These are phyloP conservation scores for Immersiella caudata DNA, from an alignment of 495 filamentous ascomycete genomes.

Conservation along the genomic window DNA sequence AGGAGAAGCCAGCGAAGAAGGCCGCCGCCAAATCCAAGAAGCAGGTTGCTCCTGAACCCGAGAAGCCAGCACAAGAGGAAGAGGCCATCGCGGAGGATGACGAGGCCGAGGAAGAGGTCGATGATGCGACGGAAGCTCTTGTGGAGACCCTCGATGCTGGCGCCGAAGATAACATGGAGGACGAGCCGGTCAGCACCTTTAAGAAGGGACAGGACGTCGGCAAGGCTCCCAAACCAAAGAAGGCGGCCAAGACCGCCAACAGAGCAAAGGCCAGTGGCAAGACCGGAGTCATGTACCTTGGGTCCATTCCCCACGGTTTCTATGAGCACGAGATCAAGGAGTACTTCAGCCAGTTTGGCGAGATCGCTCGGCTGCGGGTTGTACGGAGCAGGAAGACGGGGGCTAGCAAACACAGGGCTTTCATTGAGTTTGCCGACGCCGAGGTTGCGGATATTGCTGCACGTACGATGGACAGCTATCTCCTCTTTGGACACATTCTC, in stretches of 20 bases:
- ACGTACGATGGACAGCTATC: constrained; percentile 96
- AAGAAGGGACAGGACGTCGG: constrained; percentile 57
- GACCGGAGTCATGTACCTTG: constrained; percentile 84
- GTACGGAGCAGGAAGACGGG: constrained; percentile 91
- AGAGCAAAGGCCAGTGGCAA: constrained; percentile 44
- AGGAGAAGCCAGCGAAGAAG: constrained; percentile 30
- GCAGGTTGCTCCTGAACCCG: constrained; percentile 31
- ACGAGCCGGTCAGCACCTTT: constrained; percentile 50
- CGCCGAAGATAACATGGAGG: constrained; percentile 59
- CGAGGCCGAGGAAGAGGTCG: constrained; percentile 41
- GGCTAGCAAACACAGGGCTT: constrained; percentile 86
- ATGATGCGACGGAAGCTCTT: constrained; percentile 58
- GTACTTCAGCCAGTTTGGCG: constrained; percentile 96
- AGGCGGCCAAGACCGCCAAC: constrained; percentile 6
- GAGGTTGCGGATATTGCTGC: constrained; percentile 86
- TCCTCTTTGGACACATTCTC: constrained; percentile 89
- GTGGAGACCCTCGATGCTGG: constrained; percentile 80
- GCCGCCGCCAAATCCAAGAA: constrained; percentile 14
- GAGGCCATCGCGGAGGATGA: constrained; percentile 16
- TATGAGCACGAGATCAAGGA: constrained; percentile 92
- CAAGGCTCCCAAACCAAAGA: constrained; percentile 31
- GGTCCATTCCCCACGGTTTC: constrained; percentile 90
- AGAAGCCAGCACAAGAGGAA: constrained; percentile 13
- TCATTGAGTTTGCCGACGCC: constrained; percentile 80
- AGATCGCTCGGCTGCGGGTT: constrained; percentile 77